phyloP scores from a whole-genome alignment of 2,329 filamentous ascomycete species.

The Pseudogymnoascus sp. region DNA sequence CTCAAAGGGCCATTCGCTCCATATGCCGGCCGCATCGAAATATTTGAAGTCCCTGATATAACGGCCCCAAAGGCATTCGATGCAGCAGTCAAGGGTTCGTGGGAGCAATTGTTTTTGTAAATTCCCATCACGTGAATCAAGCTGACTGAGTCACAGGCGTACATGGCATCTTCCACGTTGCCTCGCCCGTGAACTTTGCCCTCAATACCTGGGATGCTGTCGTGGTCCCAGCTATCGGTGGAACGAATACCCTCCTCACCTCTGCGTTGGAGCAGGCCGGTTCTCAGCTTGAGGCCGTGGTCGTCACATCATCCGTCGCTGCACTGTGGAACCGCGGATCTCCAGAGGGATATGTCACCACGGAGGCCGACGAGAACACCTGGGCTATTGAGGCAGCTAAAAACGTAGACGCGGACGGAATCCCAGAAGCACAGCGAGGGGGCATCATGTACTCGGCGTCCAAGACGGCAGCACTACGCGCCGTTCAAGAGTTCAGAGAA shows the following conservation, averaged over 20 bases:
- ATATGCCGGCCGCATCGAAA: conserved; percentile 23
- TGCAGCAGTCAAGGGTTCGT: conserved; percentile 22
- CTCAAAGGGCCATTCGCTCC: conserved; percentile 23
- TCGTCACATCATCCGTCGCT: background rate
- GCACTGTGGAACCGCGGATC: background rate
- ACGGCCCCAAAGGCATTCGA: conserved; percentile 25
- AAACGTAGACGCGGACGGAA: background rate
- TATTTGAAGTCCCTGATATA: conserved; percentile 26
- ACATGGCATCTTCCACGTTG: conserved; percentile 27
- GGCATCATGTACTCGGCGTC: background rate
- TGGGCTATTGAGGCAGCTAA: background rate
- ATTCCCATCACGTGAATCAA: background rate
- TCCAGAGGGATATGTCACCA: conserved; percentile 1
- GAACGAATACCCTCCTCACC: background rate
- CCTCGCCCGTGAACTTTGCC: conserved; percentile 27
- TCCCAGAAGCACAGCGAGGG: background rate
- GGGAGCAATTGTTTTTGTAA: background rate
- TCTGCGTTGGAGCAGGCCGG: background rate
- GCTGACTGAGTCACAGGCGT: conserved; percentile 18
- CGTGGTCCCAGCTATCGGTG: conserved; percentile 15
- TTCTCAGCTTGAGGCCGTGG: background rate
- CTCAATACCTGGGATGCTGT: conserved; percentile 26
- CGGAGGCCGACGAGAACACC: background rate
- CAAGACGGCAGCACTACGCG: background rate
- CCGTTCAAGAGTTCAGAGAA: background rate